These are phyloP conservation scores for Aspergillus melleus DNA, from an alignment of 2,329 filamentous ascomycete species.

Conservation along the genomic window DNA sequence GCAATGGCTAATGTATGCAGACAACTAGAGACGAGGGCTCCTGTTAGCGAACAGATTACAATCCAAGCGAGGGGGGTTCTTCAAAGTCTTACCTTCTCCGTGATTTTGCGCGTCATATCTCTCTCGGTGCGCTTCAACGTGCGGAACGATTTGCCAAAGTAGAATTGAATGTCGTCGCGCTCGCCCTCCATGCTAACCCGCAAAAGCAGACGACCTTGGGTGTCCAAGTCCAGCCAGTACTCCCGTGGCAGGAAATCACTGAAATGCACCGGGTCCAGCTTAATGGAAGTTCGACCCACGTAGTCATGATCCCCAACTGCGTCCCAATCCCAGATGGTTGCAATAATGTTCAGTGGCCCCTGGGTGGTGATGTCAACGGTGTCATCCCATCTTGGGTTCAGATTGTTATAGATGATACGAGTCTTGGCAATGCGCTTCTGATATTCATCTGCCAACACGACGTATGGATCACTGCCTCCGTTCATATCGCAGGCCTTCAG, in stretches of 20 bases:
- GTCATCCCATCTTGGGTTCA: conserved; percentile 97
- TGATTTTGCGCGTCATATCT: conserved; percentile 97
- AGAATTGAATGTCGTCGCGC: conserved; percentile 96
- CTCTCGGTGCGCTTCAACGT: conserved; percentile 92
- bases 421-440: conserved; percentile 96
- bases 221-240: conserved; percentile 97
- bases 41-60: not conserved
- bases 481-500: conserved; percentile 97
- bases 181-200: conserved; percentile 98
- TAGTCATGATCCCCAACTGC: conserved; percentile 97
- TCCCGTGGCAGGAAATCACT: conserved; percentile 93
- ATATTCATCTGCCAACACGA: conserved; percentile 95
- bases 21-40: conserved; percentile 59
- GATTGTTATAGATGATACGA: conserved; percentile 80
- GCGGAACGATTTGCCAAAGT: conserved; percentile 95
- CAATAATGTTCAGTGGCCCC: conserved; percentile 88
- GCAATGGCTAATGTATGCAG: conserved; percentile 86
- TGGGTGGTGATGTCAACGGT: conserved; percentile 93
- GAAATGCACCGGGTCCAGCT: conserved; percentile 97
- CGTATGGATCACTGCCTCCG: conserved; percentile 92
- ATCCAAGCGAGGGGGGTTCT: not conserved
- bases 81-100: conserved; percentile 73
- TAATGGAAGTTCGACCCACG: conserved; percentile 92
- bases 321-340: conserved; percentile 98
- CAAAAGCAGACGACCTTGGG: conserved; percentile 83